phyloP scores from a whole-genome alignment of 1,284 basidiomycete species.

The Macrocybe sp. region DNA sequence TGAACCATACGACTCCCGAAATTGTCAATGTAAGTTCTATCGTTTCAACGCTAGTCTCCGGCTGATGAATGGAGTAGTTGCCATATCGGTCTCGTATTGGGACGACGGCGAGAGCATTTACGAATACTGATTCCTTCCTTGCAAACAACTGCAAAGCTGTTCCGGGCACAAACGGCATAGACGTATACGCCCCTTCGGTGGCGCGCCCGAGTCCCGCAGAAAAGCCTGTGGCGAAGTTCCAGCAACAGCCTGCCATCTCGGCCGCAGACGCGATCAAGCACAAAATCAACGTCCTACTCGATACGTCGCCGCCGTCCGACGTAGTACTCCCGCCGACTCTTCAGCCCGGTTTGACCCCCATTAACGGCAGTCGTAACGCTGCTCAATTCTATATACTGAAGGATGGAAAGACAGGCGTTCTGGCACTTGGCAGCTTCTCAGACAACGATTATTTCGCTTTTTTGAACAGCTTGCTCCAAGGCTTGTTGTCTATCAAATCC shows the following conservation, averaged over 20 bases:
- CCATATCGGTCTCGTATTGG: constrained; percentile 56
- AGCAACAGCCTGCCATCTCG: constrained; percentile 39
- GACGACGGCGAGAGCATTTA: constrained; percentile 38
- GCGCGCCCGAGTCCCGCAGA: constrained; percentile 8
- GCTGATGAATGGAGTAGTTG: constrained; percentile 28
- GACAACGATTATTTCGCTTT: constrained; percentile 38
- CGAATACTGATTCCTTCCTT: constrained; percentile 44
- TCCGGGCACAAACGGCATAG: constrained; percentile 45
- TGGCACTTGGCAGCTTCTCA: constrained; percentile 57
- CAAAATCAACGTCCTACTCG: constrained; percentile 44
- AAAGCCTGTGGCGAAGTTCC: constrained; percentile 31
- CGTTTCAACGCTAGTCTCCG: neutral
- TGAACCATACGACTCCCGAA: constrained; percentile 36
- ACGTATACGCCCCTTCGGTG: constrained; percentile 28
- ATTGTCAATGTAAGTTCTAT: constrained; percentile 13
- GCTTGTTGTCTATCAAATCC: constrained; percentile 43
- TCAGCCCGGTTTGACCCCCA: constrained; percentile 32
- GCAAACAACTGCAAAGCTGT: constrained; percentile 49
- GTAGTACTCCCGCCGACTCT: constrained; percentile 45
- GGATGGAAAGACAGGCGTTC: constrained; percentile 51
- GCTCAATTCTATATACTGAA: constrained; percentile 52
- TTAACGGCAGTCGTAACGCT: constrained; percentile 43
- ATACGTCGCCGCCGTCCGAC: constrained; percentile 40
- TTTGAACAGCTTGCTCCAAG: constrained; percentile 40
- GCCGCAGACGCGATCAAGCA: constrained; percentile 33